Percentiles rank a stretch among this genome's conserved stretches.
Conservation (phyloP, 2,329 filamentous ascomycete genomes). For the Davidsoniella virescens region DNA sequence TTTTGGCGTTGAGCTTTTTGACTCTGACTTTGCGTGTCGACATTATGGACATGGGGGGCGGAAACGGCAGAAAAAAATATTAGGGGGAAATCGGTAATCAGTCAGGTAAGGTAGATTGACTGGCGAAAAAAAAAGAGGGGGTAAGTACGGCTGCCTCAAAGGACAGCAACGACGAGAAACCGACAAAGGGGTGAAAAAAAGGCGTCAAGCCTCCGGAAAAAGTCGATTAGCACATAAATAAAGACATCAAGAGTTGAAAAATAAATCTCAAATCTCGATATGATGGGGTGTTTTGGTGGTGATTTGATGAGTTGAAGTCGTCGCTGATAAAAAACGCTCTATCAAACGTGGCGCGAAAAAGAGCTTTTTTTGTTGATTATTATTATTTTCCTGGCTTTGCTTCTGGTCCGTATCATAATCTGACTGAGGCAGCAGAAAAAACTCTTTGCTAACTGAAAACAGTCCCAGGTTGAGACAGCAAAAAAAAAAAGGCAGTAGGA, state of each 20-base stretch:
- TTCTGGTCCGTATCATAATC: neutral
- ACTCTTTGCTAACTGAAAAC: neutral
- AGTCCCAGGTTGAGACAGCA: neutral
- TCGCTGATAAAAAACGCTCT: slow-evolving; percentile 2
- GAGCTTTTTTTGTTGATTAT: slow-evolving; percentile 10
- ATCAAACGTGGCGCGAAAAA: slow-evolving; percentile 9
- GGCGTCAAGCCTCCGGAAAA: slow-evolving; percentile 17
- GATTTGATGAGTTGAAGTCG: slow-evolving; percentile 11
- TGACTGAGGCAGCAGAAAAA: neutral
- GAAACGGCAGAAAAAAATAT: slow-evolving; percentile 8
- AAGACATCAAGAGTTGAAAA: slow-evolving; percentile 10
- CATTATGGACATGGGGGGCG: slow-evolving; percentile 29
- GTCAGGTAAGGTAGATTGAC: slow-evolving; percentile 21
- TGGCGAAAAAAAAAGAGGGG: slow-evolving; percentile 16
- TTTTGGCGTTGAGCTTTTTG: slow-evolving; percentile 87
- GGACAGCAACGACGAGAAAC: slow-evolving; percentile 38
- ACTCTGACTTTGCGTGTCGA: slow-evolving; percentile 56
- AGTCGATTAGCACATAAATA: slow-evolving; percentile 11
- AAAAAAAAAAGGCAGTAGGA: neutral
- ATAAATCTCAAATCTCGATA: neutral
- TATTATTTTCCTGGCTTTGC: slow-evolving; percentile 6
- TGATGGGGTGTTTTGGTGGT: neutral
- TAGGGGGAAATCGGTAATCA: slow-evolving; percentile 16
- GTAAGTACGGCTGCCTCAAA: slow-evolving; percentile 17
- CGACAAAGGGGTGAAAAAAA: slow-evolving; percentile 32